These are phyloP conservation scores for Phlebiopsis flavidoalba DNA, from an alignment of 768 basidiomycete species.

Conservation along the genomic window DNA sequence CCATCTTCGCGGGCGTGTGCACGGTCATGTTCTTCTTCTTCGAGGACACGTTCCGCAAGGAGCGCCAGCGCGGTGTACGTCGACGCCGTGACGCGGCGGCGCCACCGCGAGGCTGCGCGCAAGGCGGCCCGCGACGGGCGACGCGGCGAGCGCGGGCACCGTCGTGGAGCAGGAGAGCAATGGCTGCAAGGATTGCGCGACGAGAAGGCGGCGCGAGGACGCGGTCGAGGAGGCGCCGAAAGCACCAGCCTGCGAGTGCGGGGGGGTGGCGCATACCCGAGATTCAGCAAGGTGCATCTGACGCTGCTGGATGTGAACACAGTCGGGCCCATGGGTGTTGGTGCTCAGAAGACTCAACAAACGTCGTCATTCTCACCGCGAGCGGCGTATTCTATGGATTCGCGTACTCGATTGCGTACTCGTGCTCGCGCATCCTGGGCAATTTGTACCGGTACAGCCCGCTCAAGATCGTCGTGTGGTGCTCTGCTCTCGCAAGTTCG, in stretches of 20 bases:
- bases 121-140: not conserved
- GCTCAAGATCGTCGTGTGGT: constrained; percentile 45
- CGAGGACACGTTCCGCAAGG: constrained; percentile 76
- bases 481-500: constrained; percentile 70
- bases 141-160: too few relatives aligned
- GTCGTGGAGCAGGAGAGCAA: too few relatives aligned
- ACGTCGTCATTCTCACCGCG: constrained; percentile 55
- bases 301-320: constrained; percentile 71
- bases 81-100: constrained; percentile 46
- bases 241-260: not conserved
- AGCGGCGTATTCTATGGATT: constrained; percentile 45
- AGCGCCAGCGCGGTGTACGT: constrained; percentile 83
- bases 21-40: constrained; percentile 63
- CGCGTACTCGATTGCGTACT: constrained; percentile 67
- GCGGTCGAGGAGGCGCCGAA: not conserved
- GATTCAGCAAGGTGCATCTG: constrained; percentile 38
- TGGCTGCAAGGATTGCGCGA: too few relatives aligned
- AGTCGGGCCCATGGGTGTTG: constrained; percentile 49
- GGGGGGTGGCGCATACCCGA: not conserved
- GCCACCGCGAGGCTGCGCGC: constrained; percentile 9
- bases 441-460: constrained; percentile 49
- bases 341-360: constrained; percentile 62
- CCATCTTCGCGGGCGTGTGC: constrained; percentile 51
- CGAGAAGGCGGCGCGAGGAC: not conserved
- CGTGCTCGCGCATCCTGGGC: constrained; percentile 64